Evolutionary conservation across 345 rosid genomes (phyloP), one percentile per base, ranked within the genome.

Genomic region (Adansonia digitata): DNA sequence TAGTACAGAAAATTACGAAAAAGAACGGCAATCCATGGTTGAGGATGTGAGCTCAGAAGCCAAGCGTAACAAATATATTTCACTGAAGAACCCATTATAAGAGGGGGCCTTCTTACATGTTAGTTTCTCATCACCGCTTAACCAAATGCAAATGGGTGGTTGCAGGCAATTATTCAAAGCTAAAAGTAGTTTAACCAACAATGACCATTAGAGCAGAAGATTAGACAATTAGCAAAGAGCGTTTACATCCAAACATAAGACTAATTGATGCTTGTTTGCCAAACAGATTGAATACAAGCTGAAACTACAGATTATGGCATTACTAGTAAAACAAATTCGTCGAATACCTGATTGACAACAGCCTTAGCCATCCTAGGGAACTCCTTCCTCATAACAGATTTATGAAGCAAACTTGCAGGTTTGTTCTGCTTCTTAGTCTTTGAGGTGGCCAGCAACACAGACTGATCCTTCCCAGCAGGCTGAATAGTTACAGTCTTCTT

Each of bases 341-440:
- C 11, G 11, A 27, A 39, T 79, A 92, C 91, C 93, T 92, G 97
- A 46, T 87, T 92, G 34, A 52, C 74, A 48, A 90, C 91, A 74
- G 86, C 89, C 82, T 92, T 92, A 3, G 89, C 85, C 94, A 92
- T 88, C 77, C 90, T 78, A 0, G 84, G 77, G 80, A 92, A 90
- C 74, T 88, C 93, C 84, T 90, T 92, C 83, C 83, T 88, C 86
- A 90, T 80, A 68, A 80, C 85, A 74, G 88, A 88, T 75, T 86
- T 92, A 80, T 88, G 90, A 75, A 87, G 83, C 75, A 85, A 77
- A 55, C 80, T 67, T 24, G 87, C 60, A 43, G 94, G 97, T 63
- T 86, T 89, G 87, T 89, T 89, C 84, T 85, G 97, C 81, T 88
- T 88, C 91, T 87, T 94, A 72, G 93, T 89, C 91, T 91, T 94